Evolutionary conservation across 192 early-diverging fungal species (phyloP), one percentile per base, ranked within the genome.

Genomic region (Coemansia sp.): DNA sequence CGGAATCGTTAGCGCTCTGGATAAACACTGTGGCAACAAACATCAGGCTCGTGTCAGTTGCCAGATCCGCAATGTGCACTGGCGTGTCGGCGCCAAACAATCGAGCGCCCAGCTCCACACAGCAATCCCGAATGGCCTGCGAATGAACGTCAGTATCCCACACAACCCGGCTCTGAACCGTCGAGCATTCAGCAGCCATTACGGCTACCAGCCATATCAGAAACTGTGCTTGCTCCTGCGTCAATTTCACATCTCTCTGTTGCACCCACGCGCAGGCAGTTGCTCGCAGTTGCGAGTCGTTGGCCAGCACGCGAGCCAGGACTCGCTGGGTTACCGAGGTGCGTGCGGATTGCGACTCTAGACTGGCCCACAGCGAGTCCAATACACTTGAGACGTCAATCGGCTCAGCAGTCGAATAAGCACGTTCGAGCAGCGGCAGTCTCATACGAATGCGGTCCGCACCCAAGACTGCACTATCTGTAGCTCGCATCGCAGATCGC

Each of bases 61-160:
- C 55, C 53, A 65, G n/a, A 7, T 38, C 35, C 1, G 5, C 9
- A 5, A 51, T 7, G 11, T 5, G 38, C 7, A 43, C 22, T 22
- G 58, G 19, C 8, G 25, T 8, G 17, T 11, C 49, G 14, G 17
- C 4, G 7, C 29, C 60, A 62, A 64, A 43, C 48, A 70, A 24
- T 11, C 21, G 32, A 2, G 25, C 39, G 1, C 59, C 64, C 29
- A 76, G 19, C 2, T 41, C 29, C 23, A 70, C 56, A n/a, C 67
- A 66, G 29, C 65, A 27, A 2, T 27, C 37, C 1, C 54, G 60
- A 2, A 66, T 19, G 1, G 29, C 27, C 11, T 24, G 37, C 24
- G 73, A 41, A 8, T 19, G 21, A 5, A 25, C 24, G 37, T 45
- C 56, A 22, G 53, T 55, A n/a, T 71, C 74, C 74, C 74, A 76